Percentiles rank a stretch among this genome's conserved stretches.
Conservation (phyloP, 192 early-diverging fungal genomes). For the Entomortierella beljakovae region DNA sequence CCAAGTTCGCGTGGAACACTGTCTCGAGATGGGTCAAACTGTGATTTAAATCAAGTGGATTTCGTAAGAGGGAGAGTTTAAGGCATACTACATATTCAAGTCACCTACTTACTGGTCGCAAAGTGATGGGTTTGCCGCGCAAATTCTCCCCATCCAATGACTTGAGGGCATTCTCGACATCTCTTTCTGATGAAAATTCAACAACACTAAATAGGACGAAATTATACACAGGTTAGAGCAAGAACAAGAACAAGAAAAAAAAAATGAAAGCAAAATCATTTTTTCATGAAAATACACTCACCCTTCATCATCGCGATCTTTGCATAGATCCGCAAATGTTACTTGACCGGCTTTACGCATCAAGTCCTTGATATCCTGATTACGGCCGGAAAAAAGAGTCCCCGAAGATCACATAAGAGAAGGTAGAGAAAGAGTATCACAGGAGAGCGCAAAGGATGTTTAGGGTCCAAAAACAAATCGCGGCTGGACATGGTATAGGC, state of each 20-base stretch:
- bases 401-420: slow-evolving; percentile 11
- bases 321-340: slow-evolving; percentile 89
- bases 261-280: neutral
- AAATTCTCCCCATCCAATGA: slow-evolving; percentile 83
- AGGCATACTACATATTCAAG: neutral
- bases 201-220: slow-evolving; percentile 73
- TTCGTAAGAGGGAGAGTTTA: neutral
- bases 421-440: slow-evolving; percentile 2
- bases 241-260: neutral
- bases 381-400: neutral
- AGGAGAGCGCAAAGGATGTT: slow-evolving; percentile 21
- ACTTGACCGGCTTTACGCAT: slow-evolving; percentile 96
- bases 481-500: neutral
- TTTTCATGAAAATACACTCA: slow-evolving; percentile 32
- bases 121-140: slow-evolving; percentile 70
- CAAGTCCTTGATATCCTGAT: slow-evolving; percentile 95
- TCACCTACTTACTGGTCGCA: slow-evolving; percentile 68
- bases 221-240: neutral
- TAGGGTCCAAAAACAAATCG: slow-evolving; percentile 16
- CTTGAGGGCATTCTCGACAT: slow-evolving; percentile 85
- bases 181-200: slow-evolving; percentile 82
- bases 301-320: slow-evolving; percentile 85
- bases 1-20: slow-evolving; percentile 45
- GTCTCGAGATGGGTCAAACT: slow-evolving; percentile 38
- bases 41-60: neutral